Conservation (phyloP, 139 green algal species). For the Tetradesmus lagerheimii region DNA sequence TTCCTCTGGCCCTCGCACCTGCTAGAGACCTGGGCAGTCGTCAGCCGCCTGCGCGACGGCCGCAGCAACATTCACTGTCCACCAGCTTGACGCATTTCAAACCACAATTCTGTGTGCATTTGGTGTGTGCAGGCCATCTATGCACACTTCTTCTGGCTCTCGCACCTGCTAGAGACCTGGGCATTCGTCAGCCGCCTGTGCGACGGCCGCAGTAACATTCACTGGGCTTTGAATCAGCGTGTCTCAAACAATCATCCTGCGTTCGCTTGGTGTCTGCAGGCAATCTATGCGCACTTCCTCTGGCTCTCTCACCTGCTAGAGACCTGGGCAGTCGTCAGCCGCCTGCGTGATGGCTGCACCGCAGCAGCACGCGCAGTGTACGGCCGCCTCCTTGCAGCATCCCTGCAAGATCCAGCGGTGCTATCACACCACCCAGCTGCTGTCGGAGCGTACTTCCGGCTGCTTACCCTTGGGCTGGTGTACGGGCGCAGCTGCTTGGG, state of each 20-base stretch:
- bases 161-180: slow-evolving; percentile 49
- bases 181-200: background rate
- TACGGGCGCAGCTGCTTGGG: slow-evolving; percentile 26
- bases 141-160: slow-evolving; percentile 52
- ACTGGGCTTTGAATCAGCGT: too few species aligned
- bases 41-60: slow-evolving; percentile 23
- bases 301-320: slow-evolving; percentile 54
- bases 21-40: slow-evolving; percentile 47
- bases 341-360: slow-evolving; percentile 11
- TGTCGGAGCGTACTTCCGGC: slow-evolving; percentile 63
- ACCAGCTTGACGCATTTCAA: too few species aligned
- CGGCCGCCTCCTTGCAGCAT: slow-evolving; percentile 52
- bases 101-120: too few species aligned
- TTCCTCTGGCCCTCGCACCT: slow-evolving; percentile 51
- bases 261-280: too few species aligned
- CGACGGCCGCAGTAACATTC: too few species aligned
- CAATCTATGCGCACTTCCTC: slow-evolving; percentile 51
- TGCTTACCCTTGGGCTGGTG: slow-evolving; percentile 62
- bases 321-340: slow-evolving; percentile 44
- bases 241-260: too few species aligned
- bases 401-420: slow-evolving; percentile 49
- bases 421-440: slow-evolving; percentile 72
- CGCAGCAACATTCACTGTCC: too few species aligned
- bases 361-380: slow-evolving; percentile 5
- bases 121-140: too few species aligned